Evolutionary conservation across 148 eudicot genomes (phyloP).

Genomic region (Rhododendron molle): DNA sequence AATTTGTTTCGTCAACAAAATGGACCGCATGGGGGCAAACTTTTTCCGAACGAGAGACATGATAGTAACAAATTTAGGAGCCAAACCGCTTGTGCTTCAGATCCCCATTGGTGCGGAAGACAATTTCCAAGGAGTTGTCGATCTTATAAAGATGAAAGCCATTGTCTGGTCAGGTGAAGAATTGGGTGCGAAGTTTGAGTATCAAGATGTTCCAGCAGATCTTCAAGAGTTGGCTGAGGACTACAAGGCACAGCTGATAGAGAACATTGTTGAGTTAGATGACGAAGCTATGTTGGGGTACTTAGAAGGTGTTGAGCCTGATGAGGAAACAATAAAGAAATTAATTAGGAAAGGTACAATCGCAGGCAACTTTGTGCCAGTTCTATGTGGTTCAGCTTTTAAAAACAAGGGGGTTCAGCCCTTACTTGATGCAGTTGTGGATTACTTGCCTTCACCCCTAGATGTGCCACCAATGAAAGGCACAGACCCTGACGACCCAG

Average conservation of each 20-base stretch:
- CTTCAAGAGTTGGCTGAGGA: conserved; percentile 70
- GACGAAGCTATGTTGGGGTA: conserved; percentile 81
- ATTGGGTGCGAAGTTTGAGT: conserved; percentile 77
- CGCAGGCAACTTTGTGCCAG: conserved; percentile 65
- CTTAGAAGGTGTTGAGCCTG: conserved; percentile 86
- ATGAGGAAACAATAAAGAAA: conserved; percentile 77
- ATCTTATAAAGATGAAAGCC: conserved; percentile 90
- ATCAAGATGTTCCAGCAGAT: conserved; percentile 74
- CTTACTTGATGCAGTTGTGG: conserved; percentile 96
- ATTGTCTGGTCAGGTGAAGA: conserved; percentile 94
- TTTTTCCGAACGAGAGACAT: conserved; percentile 93
- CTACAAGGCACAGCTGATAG: conserved; percentile 65
- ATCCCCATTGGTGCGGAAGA: conserved; percentile 94
- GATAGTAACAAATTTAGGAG: conserved; percentile 93
- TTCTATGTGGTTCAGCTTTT: conserved; percentile 93
- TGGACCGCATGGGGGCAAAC: conserved; percentile 98
- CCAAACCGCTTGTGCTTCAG: conserved; percentile 86
- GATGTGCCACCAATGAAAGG: conserved; percentile 93
- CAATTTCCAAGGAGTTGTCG: conserved; percentile 68
- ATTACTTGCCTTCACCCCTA: conserved; percentile 88
- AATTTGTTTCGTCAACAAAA: conserved; percentile 93
- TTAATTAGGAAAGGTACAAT: conserved; percentile 82
- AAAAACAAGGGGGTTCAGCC: conserved; percentile 99
- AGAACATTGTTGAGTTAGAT: conserved; percentile 73
- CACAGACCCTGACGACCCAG: conserved; percentile 89